These are phyloP conservation scores for Phytomonas sp. DNA, from an alignment of 208 protist species.

Conservation along the genomic window DNA sequence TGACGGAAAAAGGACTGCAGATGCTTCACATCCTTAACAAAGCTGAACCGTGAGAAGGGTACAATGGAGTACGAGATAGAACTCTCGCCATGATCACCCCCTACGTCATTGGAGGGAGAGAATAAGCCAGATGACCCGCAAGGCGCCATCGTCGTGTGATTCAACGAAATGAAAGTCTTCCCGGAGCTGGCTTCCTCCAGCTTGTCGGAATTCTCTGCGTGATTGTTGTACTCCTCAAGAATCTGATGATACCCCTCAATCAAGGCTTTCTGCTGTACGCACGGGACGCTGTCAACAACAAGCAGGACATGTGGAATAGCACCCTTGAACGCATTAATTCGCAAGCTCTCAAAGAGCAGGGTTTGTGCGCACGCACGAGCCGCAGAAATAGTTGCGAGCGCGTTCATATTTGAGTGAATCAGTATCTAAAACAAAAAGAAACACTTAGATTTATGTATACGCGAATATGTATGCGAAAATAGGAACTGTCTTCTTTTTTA, in stretches of 20 bases:
- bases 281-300: slow-evolving; percentile 58
- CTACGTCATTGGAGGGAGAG: background rate
- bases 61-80: slow-evolving; percentile 62
- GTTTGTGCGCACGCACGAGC: slow-evolving; percentile 53
- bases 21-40: slow-evolving; percentile 44
- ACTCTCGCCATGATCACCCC: background rate
- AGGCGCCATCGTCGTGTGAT: slow-evolving; percentile 21
- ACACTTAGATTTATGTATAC: background rate
- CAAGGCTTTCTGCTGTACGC: slow-evolving; percentile 56
- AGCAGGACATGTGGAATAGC: slow-evolving; percentile 73
- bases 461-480: background rate
- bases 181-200: background rate
- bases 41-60: slow-evolving; percentile 43
- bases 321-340: slow-evolving; percentile 49
- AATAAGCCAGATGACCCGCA: slow-evolving; percentile 33
- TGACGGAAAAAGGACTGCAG: slow-evolving; percentile 66
- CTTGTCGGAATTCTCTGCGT: background rate
- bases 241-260: slow-evolving; percentile 71
- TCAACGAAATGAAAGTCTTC: slow-evolving; percentile 37
- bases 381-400: slow-evolving; percentile 32
- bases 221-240: slow-evolving; percentile 40
- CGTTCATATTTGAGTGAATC: background rate
- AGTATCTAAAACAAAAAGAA: slow-evolving; percentile 11
- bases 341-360: slow-evolving; percentile 68
- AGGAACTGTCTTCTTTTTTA: background rate